These are phyloP conservation scores for Calonectria pauciramosa DNA, from an alignment of 2,329 filamentous ascomycete genomes.

Conservation along the genomic window DNA sequence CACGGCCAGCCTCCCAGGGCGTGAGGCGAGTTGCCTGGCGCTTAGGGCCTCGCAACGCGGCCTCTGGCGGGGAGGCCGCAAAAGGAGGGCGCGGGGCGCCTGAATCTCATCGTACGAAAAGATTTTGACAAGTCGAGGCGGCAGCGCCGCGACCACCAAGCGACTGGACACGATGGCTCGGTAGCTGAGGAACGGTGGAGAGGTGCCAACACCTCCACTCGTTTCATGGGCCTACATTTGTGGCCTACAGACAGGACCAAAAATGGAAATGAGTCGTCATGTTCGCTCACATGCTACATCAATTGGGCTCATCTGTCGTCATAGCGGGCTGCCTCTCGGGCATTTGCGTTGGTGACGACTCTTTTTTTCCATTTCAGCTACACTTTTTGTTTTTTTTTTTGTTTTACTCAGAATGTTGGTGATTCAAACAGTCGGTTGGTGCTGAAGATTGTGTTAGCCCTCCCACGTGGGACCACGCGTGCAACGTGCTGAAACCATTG, in stretches of 20 bases:
- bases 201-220: not conserved
- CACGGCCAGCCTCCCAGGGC: not conserved
- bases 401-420: not conserved
- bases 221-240: not conserved
- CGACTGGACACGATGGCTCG: constrained; percentile 2
- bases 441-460: not conserved
- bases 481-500: not conserved
- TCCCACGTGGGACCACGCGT: not conserved
- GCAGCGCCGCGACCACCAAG: not conserved
- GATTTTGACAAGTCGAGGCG: not conserved
- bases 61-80: not conserved
- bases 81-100: not conserved
- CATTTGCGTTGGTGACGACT: not conserved
- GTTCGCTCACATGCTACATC: not conserved
- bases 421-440: not conserved
- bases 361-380: not conserved
- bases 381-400: not conserved
- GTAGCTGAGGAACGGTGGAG: constrained; percentile 4
- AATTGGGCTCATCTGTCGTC: not conserved
- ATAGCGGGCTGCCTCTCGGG: not conserved
- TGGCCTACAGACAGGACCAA: not conserved
- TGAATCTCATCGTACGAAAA: constrained; percentile 1
- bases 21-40: not conserved
- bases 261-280: constrained; percentile 1
- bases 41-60: constrained; percentile 25